A percentile compares a stretch with the other conserved stretches of the same genome.
phyloP scores from a whole-genome alignment of 768 basidiomycete genomes.

The Lactarius tabidus region DNA sequence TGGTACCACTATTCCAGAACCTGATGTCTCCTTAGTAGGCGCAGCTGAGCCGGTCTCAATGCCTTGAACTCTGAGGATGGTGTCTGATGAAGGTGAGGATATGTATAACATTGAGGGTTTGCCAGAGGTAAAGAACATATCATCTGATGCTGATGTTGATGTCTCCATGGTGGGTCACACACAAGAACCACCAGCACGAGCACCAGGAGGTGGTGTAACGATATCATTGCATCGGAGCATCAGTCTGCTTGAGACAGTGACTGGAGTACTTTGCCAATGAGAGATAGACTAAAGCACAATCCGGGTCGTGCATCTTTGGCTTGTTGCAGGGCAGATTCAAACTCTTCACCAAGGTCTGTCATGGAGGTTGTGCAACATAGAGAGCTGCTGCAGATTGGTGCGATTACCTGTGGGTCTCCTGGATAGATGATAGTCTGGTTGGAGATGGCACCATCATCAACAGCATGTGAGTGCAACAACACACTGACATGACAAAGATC shows the following conservation, averaged over 20 bases:
- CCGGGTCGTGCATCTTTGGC: slow-evolving; percentile 42
- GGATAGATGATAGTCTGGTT: slow-evolving; percentile 65
- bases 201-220: slow-evolving; percentile 45
- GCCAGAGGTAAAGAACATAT: slow-evolving; percentile 42
- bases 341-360: slow-evolving; percentile 69
- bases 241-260: slow-evolving; percentile 69
- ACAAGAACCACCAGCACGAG: slow-evolving; percentile 30
- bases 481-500: slow-evolving; percentile 39
- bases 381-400: slow-evolving; percentile 57
- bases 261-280: slow-evolving; percentile 54
- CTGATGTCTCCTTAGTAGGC: slow-evolving; percentile 38
- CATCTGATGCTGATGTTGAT: slow-evolving; percentile 37
- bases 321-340: slow-evolving; percentile 41
- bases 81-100: slow-evolving; percentile 32
- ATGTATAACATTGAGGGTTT: slow-evolving; percentile 38
- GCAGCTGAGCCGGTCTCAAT: slow-evolving; percentile 34
- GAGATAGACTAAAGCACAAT: slow-evolving; percentile 42
- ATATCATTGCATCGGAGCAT: slow-evolving; percentile 40
- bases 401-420: slow-evolving; percentile 69
- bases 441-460: slow-evolving; percentile 69
- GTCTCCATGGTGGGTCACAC: slow-evolving; percentile 30
- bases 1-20: slow-evolving; percentile 24
- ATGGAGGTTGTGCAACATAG: slow-evolving; percentile 64
- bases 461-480: slow-evolving; percentile 59
- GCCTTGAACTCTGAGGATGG: slow-evolving; percentile 29